Base-by-base conservation (phyloP, 2,329 filamentous ascomycete species). In the Aspergillus ustus region DNA sequence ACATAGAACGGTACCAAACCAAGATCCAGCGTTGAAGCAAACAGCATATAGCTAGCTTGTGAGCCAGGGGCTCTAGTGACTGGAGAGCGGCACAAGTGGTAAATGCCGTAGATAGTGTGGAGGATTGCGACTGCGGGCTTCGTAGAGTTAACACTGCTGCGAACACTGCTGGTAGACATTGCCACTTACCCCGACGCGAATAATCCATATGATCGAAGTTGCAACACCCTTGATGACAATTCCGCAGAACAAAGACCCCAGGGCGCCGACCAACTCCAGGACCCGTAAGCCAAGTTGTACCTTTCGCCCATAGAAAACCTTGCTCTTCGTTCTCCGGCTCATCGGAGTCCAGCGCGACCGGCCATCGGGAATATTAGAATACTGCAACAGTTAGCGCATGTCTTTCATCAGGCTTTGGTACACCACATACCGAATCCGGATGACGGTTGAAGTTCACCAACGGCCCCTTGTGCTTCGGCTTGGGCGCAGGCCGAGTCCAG, bases 1-100 rank as follows among this genome's bases (percentile, higher is more conserved):
- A 84, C 80, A 66, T 87, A 87, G 73, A 89, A 88, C 0, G 87
- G 85, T 37, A 89, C 81, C 57, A 89, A 78, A 19, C 84, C 84
- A n/a, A 81, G 78, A 74, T 98, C 94, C 46, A 90, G 85, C 48
- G 92, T 79, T 11, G 86, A 83, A 2, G 93, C 87, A 74, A 97
- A 98, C 60, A 95, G 79, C 77, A 96, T 92, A 77, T 98, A 98
- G 66, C 92, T 94, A 15, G 92, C 89, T 19, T 92, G 91, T 22
- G 92, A 96, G 3, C 83, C 89, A 0, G 94, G 89, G 0, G 93
- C 88, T 55, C 93, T 87, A 49, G 83, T 85, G 52, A 87, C 87
- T 0, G 91, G 85, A 43, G 89, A 86, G 34, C 91, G 87, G 15
- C 86, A 82, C 44, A 96, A 86, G 74, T 97, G 93, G 70, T 91